phyloP scores from a whole-genome alignment of 2,329 filamentous ascomycete species.

The Aspergillus sp. region DNA sequence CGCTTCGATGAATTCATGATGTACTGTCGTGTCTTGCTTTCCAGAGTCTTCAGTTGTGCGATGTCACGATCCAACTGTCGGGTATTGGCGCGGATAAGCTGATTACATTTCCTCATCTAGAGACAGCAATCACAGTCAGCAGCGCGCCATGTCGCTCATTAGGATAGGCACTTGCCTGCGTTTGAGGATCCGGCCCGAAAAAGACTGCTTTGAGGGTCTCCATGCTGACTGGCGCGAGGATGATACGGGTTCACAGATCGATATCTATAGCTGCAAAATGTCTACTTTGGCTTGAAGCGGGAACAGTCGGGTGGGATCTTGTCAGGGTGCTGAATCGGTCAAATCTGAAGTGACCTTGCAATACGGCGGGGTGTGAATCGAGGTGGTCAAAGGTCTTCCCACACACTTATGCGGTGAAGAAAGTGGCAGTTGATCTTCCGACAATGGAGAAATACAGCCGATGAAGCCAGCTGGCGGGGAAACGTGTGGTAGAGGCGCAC shows the following conservation, averaged over 20 bases:
- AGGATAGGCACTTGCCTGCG: conserved; percentile 65
- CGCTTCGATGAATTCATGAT: conserved; percentile 83
- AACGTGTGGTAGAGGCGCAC: neutral
- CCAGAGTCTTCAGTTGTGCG: conserved; percentile 71
- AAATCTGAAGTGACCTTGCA: conserved; percentile 8
- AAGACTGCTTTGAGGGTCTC: conserved; percentile 84
- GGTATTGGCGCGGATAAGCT: conserved; percentile 82
- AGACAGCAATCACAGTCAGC: conserved; percentile 16
- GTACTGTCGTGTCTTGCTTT: conserved; percentile 79
- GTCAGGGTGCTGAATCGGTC: neutral
- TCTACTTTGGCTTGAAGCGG: neutral
- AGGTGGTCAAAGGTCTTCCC: neutral
- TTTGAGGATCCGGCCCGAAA: conserved; percentile 88
- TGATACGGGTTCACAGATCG: neutral
- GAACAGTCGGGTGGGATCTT: neutral
- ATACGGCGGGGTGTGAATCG: neutral
- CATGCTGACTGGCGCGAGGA: conserved; percentile 57
- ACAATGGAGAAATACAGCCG: neutral
- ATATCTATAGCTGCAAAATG: neutral
- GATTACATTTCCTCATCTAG: conserved; percentile 93
- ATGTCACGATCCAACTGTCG: conserved; percentile 96
- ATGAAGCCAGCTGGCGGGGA: neutral
- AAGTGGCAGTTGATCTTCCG: neutral
- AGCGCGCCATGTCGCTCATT: neutral
- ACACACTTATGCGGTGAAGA: neutral